Conservation (phyloP, 2,329 filamentous ascomycete genomes). For the Fusarium armeniacum region DNA sequence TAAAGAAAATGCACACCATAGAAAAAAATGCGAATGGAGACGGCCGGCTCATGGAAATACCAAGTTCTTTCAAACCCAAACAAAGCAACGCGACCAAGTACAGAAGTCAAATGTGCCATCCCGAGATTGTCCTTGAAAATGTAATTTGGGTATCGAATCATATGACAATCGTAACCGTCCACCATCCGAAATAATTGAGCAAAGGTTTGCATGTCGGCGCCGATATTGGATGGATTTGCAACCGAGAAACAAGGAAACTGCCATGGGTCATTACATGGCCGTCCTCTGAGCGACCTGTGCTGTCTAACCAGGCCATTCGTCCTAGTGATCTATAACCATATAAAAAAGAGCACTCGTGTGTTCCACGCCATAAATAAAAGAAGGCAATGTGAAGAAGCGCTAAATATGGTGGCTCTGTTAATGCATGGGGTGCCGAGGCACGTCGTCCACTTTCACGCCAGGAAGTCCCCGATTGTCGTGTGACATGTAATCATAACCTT, state of each 20-base stretch:
- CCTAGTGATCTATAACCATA: slow-evolving; percentile 44
- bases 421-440: slow-evolving; percentile 50
- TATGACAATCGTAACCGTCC: slow-evolving; percentile 27
- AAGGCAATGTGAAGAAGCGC: slow-evolving; percentile 2
- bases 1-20: not conserved
- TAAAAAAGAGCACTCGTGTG: slow-evolving; percentile 27
- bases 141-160: slow-evolving; percentile 43
- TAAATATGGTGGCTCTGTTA: slow-evolving; percentile 27
- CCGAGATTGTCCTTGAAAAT: slow-evolving; percentile 32
- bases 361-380: slow-evolving; percentile 14
- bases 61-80: slow-evolving; percentile 6
- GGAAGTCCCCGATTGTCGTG: slow-evolving; percentile 53
- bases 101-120: slow-evolving; percentile 35
- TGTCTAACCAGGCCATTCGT: slow-evolving; percentile 50
- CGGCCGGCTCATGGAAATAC: not conserved
- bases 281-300: slow-evolving; percentile 47
- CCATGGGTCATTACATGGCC: slow-evolving; percentile 19
- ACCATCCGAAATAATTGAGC: slow-evolving; percentile 27
- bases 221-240: slow-evolving; percentile 19
- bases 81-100: slow-evolving; percentile 16
- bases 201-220: slow-evolving; percentile 20
- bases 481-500: slow-evolving; percentile 55
- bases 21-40: slow-evolving; percentile 5
- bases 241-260: slow-evolving; percentile 25
- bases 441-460: slow-evolving; percentile 52